A percentile compares a stretch with the other conserved stretches of the same genome.
Conservation (phyloP, 345 rosid species). For the Lenwebbia sp. region DNA sequence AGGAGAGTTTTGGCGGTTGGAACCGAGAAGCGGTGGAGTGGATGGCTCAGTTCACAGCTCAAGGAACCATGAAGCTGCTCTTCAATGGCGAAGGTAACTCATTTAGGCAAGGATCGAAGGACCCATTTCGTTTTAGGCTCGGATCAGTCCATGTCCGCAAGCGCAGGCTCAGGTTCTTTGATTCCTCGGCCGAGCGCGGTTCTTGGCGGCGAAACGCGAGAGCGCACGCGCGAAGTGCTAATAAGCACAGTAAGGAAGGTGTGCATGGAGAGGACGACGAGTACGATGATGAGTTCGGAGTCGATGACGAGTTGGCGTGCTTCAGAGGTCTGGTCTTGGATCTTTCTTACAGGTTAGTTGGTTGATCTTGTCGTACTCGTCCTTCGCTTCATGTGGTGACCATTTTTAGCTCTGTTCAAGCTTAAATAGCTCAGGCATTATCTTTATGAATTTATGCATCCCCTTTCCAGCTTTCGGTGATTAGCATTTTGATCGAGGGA, state of each 20-base stretch:
- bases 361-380: neutral
- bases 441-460: neutral
- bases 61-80: conserved; percentile 7
- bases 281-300: neutral
- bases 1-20: neutral
- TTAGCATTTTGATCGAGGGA: neutral
- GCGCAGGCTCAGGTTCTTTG: neutral
- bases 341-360: conserved; percentile 13
- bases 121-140: neutral
- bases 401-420: neutral
- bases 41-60: conserved; percentile 14
- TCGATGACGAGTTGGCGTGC: conserved; percentile 7
- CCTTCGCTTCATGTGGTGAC: neutral
- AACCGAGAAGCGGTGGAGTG: neutral
- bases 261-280: neutral
- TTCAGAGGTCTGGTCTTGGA: conserved; percentile 17
- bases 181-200: neutral
- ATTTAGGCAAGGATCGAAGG: neutral
- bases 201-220: neutral
- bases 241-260: neutral
- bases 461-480: neutral
- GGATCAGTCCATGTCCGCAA: neutral
- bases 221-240: neutral
- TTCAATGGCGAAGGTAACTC: conserved; percentile 4
- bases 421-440: neutral